These are phyloP conservation scores for Cladosporium sp. DNA, from an alignment of 2,329 filamentous ascomycete genomes.

Conservation along the genomic window DNA sequence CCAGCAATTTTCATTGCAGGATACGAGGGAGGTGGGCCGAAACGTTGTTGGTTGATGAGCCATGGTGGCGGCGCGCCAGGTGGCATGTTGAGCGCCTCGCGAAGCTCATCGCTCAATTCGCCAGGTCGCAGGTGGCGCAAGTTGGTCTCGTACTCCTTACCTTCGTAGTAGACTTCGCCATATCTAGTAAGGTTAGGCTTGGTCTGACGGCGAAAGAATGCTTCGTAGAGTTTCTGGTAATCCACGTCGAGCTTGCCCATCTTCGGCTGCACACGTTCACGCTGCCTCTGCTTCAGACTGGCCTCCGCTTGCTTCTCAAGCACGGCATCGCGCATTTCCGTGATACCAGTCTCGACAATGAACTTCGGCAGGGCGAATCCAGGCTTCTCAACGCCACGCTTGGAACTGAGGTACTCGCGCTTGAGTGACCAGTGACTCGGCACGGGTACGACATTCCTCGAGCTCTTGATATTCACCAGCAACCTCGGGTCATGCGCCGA, in stretches of 20 bases:
- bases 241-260: slow-evolving; percentile 98
- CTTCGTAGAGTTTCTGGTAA: slow-evolving; percentile 96
- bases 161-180: slow-evolving; percentile 99
- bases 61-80: slow-evolving; percentile 91
- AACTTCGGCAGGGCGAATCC: slow-evolving; percentile 92
- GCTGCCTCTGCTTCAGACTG: slow-evolving; percentile 88
- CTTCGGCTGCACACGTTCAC: slow-evolving; percentile 89
- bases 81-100: slow-evolving; percentile 90
- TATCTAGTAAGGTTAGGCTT: slow-evolving; percentile 93
- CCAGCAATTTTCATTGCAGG: slow-evolving; percentile 93
- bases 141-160: slow-evolving; percentile 97
- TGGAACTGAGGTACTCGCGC: slow-evolving; percentile 94
- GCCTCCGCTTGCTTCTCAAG: slow-evolving; percentile 94
- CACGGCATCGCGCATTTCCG: slow-evolving; percentile 96
- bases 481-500: slow-evolving; percentile 85
- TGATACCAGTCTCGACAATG: slow-evolving; percentile 94
- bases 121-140: slow-evolving; percentile 85
- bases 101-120: slow-evolving; percentile 82
- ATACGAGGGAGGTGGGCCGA: slow-evolving; percentile 90
- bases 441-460: slow-evolving; percentile 92
- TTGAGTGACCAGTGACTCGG: slow-evolving; percentile 94
- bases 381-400: slow-evolving; percentile 93
- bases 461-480: slow-evolving; percentile 90
- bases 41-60: slow-evolving; percentile 95
- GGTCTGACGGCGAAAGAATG: slow-evolving; percentile 96